Evolutionary conservation across 148 eudicot genomes (phyloP).

Genomic region (Rhododendron griersonianum): DNA sequence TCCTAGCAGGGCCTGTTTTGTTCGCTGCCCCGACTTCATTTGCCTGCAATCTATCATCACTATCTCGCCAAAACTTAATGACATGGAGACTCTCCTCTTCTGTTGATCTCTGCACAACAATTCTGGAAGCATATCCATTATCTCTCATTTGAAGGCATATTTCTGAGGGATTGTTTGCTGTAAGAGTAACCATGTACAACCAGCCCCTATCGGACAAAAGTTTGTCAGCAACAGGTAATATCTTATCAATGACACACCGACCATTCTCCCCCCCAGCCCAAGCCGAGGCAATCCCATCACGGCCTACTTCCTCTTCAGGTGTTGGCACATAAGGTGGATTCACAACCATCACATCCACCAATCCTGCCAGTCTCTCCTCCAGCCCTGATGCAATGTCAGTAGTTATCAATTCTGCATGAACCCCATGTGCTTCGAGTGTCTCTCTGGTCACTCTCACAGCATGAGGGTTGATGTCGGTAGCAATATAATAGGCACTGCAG

Average conservation of each 20-base stretch:
- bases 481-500: constrained; percentile 49
- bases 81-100: constrained; percentile 87
- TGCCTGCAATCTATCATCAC: constrained; percentile 36
- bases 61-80: constrained; percentile 87
- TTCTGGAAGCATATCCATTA: constrained; percentile 24
- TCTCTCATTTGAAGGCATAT: no score
- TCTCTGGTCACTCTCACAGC: constrained; percentile 59
- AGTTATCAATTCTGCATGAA: constrained; percentile 67
- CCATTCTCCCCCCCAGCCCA: constrained; percentile 45
- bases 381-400: constrained; percentile 73
- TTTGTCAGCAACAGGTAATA: no score
- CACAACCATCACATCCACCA: constrained; percentile 80
- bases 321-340: constrained; percentile 98
- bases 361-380: constrained; percentile 49
- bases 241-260: no score
- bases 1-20: constrained; percentile 22
- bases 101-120: constrained; percentile 80
- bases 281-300: constrained; percentile 62
- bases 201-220: no score
- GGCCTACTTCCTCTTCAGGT: constrained; percentile 87
- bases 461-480: constrained; percentile 79
- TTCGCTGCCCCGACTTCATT: constrained; percentile 24
- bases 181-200: no score
- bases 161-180: no score
- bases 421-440: constrained; percentile 70